Evolutionary conservation across 2,329 filamentous ascomycete genomes (phyloP), one percentile per base, ranked within the genome.

Genomic region (Xylariaceae sp.): DNA sequence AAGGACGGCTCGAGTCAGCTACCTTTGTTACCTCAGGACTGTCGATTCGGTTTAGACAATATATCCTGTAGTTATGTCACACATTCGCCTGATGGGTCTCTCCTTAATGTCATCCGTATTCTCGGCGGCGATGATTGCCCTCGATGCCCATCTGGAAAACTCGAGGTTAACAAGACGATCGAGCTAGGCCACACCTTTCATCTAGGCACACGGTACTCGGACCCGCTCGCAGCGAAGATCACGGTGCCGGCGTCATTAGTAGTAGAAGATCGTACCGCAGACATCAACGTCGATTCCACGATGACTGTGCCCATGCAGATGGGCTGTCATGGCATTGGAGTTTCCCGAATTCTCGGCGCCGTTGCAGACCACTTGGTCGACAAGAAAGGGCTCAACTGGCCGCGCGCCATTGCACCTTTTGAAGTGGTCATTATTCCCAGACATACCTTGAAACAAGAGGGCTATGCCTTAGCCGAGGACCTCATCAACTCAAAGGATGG

Each of bases 121-220:
- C 77, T 77, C 46, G 74, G 86, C 43, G 90, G 89, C 12, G 91
- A 96, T 67, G 65, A 73, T 10, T 99, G 95, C 66, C 85, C 90
- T 0, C 78, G 81, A 40, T 99, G 95, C 70, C 68, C 75, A 0
- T 67, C 78, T 0, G 89, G 89, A 0, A 77, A 72, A 2, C 77
- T 98, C 20, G 79, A 78, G 43, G 79, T 89, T 2, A 82, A 89
- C 54, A 87, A 83, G 59, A 90, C 92, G 7, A 88, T 98, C 48
- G 95, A 99, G 74, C 81, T 98, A 16, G 95, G 91, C 0, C 95
- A 99, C 73, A 98, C 95, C 0, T 99, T 99, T 75, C 88, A 96
- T 71, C 86, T 99, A 1, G 93, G 93, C 10, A 93, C 90, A 1
- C 85, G 93, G 26, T 99, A 99, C 76, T 93, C 89, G 20, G 79